phyloP scores from a whole-genome alignment of 352 stramenopile species.

The Pythium pyrilobum region DNA sequence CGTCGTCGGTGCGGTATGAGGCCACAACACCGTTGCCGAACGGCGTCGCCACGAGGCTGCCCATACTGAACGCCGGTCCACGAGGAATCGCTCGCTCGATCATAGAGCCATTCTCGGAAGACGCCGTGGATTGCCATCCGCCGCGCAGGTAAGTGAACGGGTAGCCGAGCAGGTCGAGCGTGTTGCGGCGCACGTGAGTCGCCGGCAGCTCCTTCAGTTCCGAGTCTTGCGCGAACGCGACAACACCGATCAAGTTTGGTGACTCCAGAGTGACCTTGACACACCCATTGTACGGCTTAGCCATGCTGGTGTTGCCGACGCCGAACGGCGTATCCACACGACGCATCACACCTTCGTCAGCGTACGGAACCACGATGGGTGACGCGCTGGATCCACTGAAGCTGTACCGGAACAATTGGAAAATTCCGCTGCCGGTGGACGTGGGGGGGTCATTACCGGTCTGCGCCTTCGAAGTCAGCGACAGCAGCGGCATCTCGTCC shows the following conservation, averaged over 20 bases:
- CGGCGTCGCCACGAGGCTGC: conserved; percentile 47
- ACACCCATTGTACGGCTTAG: conserved; percentile 34
- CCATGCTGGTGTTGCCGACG: conserved; percentile 43
- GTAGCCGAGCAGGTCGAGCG: conserved; percentile 61
- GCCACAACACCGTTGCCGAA: conserved; percentile 67
- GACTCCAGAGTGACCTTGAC: conserved; percentile 49
- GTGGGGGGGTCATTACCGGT: conserved; percentile 8
- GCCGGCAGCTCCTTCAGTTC: conserved; percentile 30
- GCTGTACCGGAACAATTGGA: conserved; percentile 64
- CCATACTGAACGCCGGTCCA: conserved; percentile 30
- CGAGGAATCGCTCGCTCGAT: not conserved
- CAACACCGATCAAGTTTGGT: conserved; percentile 29
- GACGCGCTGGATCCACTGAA: conserved; percentile 19
- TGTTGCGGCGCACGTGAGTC: conserved; percentile 44
- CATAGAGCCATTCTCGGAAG: conserved; percentile 18
- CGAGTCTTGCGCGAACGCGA: conserved; percentile 47
- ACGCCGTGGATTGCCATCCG: conserved; percentile 19
- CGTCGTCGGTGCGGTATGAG: conserved; percentile 32
- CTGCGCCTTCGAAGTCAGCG: conserved; percentile 16
- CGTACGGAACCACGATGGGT: conserved; percentile 26
- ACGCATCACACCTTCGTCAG: conserved; percentile 34
- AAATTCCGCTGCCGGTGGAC: conserved; percentile 45
- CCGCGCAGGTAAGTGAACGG: conserved; percentile 65
- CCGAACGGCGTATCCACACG: conserved; percentile 59
- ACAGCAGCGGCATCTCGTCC: conserved; percentile 32